phyloP scores from a whole-genome alignment of 495 filamentous ascomycete species.

The Xylaria castorea region DNA sequence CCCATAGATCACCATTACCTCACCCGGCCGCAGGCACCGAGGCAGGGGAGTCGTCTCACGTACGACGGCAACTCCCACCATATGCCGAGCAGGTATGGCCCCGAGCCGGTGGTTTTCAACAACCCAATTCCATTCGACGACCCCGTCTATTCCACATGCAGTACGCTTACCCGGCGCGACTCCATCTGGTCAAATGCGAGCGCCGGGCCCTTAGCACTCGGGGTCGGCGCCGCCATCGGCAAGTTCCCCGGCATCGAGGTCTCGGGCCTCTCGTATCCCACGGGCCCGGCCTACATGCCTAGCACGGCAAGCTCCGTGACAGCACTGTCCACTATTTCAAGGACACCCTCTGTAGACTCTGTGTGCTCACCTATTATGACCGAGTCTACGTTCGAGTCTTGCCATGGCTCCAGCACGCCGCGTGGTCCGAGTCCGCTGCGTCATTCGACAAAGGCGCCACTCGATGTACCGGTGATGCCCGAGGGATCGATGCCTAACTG shows the following conservation, averaged over 20 bases:
- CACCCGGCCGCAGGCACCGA: background rate
- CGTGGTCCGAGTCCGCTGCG: constrained; percentile 36
- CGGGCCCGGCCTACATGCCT: constrained; percentile 1
- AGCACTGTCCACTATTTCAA: constrained; percentile 27
- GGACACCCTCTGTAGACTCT: constrained; percentile 24
- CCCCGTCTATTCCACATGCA: background rate
- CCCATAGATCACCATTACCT: background rate
- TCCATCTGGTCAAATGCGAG: constrained; percentile 26
- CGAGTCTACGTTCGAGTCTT: constrained; percentile 28
- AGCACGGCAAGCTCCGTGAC: constrained; percentile 28
- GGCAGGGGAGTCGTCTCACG: background rate
- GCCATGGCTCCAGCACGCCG: constrained; percentile 11
- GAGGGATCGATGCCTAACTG: background rate
- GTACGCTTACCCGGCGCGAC: constrained; percentile 15
- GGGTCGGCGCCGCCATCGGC: constrained; percentile 12
- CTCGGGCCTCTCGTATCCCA: constrained; percentile 9
- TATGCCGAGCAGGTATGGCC: background rate
- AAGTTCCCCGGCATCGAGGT: constrained; percentile 25
- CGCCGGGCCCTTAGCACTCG: constrained; percentile 20
- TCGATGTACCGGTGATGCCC: background rate
- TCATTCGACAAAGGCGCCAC: constrained; percentile 15
- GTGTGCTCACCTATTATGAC: constrained; percentile 33
- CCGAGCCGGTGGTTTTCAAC: constrained; percentile 13
- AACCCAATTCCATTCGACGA: constrained; percentile 7
- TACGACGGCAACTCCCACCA: background rate